Conservation (phyloP, 2,329 filamentous ascomycete species). For the Escovopsis sp. region DNA sequence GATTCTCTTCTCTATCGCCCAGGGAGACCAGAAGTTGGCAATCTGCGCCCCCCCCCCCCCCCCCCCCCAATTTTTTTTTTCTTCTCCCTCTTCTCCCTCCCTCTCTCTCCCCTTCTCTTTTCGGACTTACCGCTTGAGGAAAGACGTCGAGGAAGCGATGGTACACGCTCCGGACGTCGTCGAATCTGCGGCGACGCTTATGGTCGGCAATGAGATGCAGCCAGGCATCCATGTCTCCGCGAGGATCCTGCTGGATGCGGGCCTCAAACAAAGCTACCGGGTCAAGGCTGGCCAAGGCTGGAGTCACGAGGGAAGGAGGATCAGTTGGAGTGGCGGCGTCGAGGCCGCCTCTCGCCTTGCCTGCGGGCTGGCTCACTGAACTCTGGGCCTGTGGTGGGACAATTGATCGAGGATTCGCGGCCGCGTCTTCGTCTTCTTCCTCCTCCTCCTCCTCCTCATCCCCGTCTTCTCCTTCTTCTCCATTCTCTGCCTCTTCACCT, state of each 20-base stretch:
- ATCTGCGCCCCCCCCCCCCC: no score
- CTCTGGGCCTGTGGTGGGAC: conserved; percentile 1
- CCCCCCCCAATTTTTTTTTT: no score
- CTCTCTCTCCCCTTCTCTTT: not conserved
- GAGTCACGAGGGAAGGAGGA: conserved; percentile 18
- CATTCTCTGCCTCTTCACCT: conserved; percentile 14
- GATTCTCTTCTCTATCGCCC: not conserved
- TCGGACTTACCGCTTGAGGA: conserved; percentile 67
- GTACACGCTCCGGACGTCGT: conserved; percentile 67
- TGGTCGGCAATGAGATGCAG: conserved; percentile 73
- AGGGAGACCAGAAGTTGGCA: not conserved
- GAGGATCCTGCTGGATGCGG: conserved; percentile 80
- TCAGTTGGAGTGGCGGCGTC: conserved; percentile 10
- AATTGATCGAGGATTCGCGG: not conserved
- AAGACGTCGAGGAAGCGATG: conserved; percentile 80
- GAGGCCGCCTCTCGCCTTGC: conserved; percentile 9
- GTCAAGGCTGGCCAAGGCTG: conserved; percentile 39
- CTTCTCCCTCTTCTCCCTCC: not conserved
- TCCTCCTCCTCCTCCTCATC: no score
- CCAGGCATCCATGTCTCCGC: conserved; percentile 89
- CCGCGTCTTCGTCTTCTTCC: conserved; percentile 3
- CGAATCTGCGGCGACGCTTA: conserved; percentile 64
- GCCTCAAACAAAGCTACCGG: conserved; percentile 72
- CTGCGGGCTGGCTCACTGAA: conserved; percentile 8
- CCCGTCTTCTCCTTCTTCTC: no score